Evolutionary conservation across 305 asterid genomes (phyloP), one percentile per base, ranked within the genome.

Genomic region (Euphrasia arctica): DNA sequence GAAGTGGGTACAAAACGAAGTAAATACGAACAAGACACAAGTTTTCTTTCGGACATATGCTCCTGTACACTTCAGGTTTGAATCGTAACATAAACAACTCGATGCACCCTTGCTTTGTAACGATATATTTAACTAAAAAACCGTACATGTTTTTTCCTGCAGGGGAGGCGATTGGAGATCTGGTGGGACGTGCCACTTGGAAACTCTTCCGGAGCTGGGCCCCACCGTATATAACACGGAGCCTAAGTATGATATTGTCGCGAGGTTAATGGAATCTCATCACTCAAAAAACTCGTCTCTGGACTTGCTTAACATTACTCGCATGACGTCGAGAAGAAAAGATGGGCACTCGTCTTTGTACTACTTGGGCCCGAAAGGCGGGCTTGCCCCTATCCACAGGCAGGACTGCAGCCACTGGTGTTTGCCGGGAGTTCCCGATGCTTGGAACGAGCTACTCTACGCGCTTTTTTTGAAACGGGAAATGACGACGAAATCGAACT

Each of bases 351-450:
- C 96, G 5, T 92, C 98, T 9, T 13, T 89, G 66, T 89, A 89
- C 58, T 92, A 92, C 80, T 75, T 89, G 74, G 96, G 96, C 4
- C 82, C 85, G 42, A 50, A 52, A 1, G 11, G 3, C 0, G 83
- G 93, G n/a, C 93, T 78, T 6, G 91, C 87, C 0, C 77, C 96
- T 41, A 43, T 76, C 55, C 85, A 75, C 61, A 70, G 89, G 77
- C 98, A 92, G 73, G 98, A 92, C 70, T 92, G 98, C 82, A 92
- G 98, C 81, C 98, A 92, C 64, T 92, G 98, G 98, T 92, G 97
- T 54, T 76, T 92, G n/a, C 98, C 98, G 0, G 98, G 98, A 2
- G 88, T 92, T 5, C 98, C 97, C 0, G 98, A 92, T 67, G 60
- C 96, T 34, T 92, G 98, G 98, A 92, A 92, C 55, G 97, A 92